Conservation (phyloP, 225 moss, liverwort and hornwort species). For the Neckera pumila region DNA sequence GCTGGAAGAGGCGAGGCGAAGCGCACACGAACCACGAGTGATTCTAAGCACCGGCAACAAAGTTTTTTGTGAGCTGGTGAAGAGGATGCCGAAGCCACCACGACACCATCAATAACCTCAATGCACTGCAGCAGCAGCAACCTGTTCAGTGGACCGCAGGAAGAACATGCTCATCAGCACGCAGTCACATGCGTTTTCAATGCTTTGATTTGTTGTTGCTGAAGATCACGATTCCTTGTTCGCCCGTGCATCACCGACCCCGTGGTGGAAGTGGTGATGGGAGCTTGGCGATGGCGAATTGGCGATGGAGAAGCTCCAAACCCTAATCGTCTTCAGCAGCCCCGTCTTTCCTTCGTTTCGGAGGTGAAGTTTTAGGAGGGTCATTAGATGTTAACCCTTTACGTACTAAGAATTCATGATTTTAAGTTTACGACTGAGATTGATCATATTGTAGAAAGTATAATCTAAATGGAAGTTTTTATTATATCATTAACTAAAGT, state of each 20-base stretch:
- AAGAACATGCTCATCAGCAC: neutral
- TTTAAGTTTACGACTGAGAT: no score
- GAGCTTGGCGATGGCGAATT: neutral
- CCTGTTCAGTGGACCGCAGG: neutral
- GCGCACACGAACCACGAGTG: neutral
- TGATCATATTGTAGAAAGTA: no score
- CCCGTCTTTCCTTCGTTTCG: neutral
- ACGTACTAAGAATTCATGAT: no score
- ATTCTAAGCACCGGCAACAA: neutral
- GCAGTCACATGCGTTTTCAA: neutral
- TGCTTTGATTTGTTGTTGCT: neutral
- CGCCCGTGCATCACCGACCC: neutral
- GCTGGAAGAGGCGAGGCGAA: constrained; percentile 1
- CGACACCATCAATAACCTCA: neutral
- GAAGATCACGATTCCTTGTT: neutral
- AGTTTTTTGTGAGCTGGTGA: neutral
- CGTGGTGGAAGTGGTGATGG: neutral
- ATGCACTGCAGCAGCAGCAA: neutral
- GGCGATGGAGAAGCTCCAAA: neutral
- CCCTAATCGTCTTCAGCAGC: neutral
- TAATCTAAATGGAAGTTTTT: no score
- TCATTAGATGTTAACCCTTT: neutral
- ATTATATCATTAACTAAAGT: no score
- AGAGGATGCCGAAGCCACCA: neutral
- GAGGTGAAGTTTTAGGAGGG: neutral